Conservation (phyloP, 495 filamentous ascomycete genomes). For the Mycothermus thermophilus region DNA sequence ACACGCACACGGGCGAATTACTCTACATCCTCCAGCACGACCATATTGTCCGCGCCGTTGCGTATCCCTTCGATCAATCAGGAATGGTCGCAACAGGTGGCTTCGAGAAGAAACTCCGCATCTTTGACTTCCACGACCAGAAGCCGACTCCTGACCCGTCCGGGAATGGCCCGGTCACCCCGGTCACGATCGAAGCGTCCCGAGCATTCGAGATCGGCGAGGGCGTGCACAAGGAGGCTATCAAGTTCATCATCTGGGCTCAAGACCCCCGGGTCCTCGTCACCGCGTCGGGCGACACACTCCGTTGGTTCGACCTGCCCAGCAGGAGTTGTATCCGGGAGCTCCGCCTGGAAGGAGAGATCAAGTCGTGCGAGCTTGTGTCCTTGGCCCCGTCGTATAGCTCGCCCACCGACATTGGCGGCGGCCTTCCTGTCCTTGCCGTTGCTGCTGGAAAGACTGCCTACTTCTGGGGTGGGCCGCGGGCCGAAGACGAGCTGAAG, state of each 20-base stretch:
- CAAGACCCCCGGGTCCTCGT: slow-evolving; percentile 73
- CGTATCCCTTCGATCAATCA: slow-evolving; percentile 69
- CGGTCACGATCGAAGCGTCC: slow-evolving; percentile 31
- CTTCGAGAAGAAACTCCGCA: slow-evolving; percentile 88
- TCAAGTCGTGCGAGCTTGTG: slow-evolving; percentile 84
- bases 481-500: slow-evolving; percentile 60
- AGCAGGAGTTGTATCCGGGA: slow-evolving; percentile 55
- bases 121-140: slow-evolving; percentile 66
- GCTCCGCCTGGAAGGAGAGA: slow-evolving; percentile 60
- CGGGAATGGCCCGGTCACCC: slow-evolving; percentile 8
- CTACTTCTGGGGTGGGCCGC: slow-evolving; percentile 77
- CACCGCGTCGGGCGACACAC: slow-evolving; percentile 77
- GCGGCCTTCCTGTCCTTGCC: slow-evolving; percentile 40
- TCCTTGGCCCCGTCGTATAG: slow-evolving; percentile 30
- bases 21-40: slow-evolving; percentile 77
- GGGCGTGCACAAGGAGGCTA: slow-evolving; percentile 67
- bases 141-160: slow-evolving; percentile 14
- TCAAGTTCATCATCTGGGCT: slow-evolving; percentile 92
- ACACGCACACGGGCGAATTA: slow-evolving; percentile 85
- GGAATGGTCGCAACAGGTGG: slow-evolving; percentile 80
- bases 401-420: slow-evolving; percentile 34
- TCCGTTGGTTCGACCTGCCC: slow-evolving; percentile 90
- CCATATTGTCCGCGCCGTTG: slow-evolving; percentile 88
- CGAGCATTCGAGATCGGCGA: slow-evolving; percentile 72
- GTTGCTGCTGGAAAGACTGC: slow-evolving; percentile 78